Evolutionary conservation across 2,329 filamentous ascomycete species (phyloP).

Genomic region (Fusarium pseudograminearum): DNA sequence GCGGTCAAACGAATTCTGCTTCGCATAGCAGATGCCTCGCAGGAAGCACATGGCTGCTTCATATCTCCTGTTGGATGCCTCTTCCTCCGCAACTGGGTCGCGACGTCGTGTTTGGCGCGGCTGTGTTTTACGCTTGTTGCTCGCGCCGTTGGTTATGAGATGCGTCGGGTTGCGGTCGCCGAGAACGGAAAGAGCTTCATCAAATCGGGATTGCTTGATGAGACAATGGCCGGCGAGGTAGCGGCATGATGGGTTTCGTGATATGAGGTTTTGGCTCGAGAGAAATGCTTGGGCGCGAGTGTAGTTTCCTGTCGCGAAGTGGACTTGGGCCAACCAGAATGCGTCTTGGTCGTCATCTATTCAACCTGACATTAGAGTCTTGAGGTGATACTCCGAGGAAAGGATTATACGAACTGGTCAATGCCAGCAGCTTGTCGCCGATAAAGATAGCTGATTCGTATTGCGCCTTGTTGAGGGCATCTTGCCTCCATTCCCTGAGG

Average conservation of each 20-base stretch:
- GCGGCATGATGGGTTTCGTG: conserved; percentile 85
- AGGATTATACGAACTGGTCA: conserved; percentile 78
- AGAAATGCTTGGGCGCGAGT: conserved; percentile 90
- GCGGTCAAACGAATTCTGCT: conserved; percentile 96
- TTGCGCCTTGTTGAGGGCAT: conserved; percentile 94
- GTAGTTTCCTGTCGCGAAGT: conserved; percentile 96
- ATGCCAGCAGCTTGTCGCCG: conserved; percentile 93
- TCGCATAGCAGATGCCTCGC: conserved; percentile 92
- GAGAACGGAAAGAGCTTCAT: conserved; percentile 86
- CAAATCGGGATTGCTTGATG: conserved; percentile 90
- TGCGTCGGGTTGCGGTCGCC: conserved; percentile 96
- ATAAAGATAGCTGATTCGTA: conserved; percentile 97
- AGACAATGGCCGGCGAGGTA: conserved; percentile 95
- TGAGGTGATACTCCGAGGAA: not conserved
- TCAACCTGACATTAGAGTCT: conserved; percentile 12
- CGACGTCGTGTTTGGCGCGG: conserved; percentile 51
- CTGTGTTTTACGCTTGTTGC: conserved; percentile 56
- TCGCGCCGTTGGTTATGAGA: conserved; percentile 72
- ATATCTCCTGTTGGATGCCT: conserved; percentile 81
- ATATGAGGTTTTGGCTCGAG: conserved; percentile 82
- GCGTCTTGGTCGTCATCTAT: conserved; percentile 92
- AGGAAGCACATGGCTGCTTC: conserved; percentile 98
- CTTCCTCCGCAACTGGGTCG: conserved; percentile 66
- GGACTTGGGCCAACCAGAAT: conserved; percentile 97
- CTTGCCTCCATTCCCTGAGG: conserved; percentile 92